These are phyloP conservation scores for Collybia nuda DNA, from an alignment of 768 basidiomycete species.

Conservation along the genomic window DNA sequence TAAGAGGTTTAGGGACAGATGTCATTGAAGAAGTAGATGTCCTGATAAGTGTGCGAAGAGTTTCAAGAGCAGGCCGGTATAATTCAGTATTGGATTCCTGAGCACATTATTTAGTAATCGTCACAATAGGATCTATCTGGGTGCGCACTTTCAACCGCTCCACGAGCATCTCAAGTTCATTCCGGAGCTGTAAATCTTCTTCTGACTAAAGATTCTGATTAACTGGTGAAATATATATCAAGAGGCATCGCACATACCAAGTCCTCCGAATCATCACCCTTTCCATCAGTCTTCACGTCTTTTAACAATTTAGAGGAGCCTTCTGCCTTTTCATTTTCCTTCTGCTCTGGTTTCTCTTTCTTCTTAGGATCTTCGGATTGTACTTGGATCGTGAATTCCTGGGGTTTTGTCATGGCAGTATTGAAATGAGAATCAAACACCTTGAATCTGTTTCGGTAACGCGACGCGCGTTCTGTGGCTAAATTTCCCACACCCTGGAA, in stretches of 20 bases:
- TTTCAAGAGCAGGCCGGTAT: conserved; percentile 90
- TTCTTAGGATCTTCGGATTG: conserved; percentile 75
- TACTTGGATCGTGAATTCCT: conserved; percentile 61
- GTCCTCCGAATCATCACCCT: conserved; percentile 70
- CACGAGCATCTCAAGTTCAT: conserved; percentile 95
- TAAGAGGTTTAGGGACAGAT: conserved; percentile 96
- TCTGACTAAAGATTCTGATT: conserved; percentile 61
- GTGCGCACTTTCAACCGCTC: conserved; percentile 82
- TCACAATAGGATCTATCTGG: not conserved
- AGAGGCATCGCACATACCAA: conserved; percentile 53
- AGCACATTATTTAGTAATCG: no score
- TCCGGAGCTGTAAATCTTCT: conserved; percentile 91
- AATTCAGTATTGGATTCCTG: conserved; percentile 88
- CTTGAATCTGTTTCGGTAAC: conserved; percentile 25
- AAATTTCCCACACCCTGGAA: conserved; percentile 29
- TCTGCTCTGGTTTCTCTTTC: conserved; percentile 49
- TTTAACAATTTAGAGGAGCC: conserved; percentile 56
- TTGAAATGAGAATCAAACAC: not conserved
- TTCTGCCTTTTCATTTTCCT: conserved; percentile 49
- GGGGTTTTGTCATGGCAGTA: conserved; percentile 54
- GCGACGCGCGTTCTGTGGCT: conserved; percentile 52
- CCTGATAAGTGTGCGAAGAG: conserved; percentile 87
- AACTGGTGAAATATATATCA: no score
- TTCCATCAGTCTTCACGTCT: conserved; percentile 47
- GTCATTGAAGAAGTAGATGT: conserved; percentile 99